Base-by-base conservation (phyloP, 2,329 filamentous ascomycete species). In the Epichloe scottii region DNA sequence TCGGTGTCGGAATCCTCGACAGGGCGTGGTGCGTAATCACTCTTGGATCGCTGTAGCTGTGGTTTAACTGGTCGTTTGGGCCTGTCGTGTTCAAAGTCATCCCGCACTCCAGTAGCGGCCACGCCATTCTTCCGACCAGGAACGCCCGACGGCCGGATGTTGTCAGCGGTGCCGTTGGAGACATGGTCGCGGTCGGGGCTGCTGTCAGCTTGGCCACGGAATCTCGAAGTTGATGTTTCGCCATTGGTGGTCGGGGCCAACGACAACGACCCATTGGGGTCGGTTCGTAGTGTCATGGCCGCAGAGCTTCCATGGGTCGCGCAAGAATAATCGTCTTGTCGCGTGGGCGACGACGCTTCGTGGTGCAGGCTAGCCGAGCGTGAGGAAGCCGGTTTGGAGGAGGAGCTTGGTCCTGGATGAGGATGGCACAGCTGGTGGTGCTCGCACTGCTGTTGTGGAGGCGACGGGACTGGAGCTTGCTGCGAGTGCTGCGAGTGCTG, bases 11-110 rank as follows among this genome's bases (percentile, higher is more conserved):
- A 55, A 17, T 72, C 67, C 15, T 70, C 63, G 23, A 70, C 67
- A 38, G 68, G 63, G 26, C 70, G 71, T 42, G 70, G 64, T 30
- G 66, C 69, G 58, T 72, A 74, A 57, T 82, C 78, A 63, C 77
- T 81, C 66, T 76, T 78, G 52, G 78, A 79, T 49, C 78, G 72
- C 48, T 74, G 59, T 17, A 82, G 67, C n/a, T 68, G 67, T 26
- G 76, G 76, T 58, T 79, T 79, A 5, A 60, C 55, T 15, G 71
- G 67, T 39, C 70, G 68, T 49, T 60, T 62, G 33, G 66, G 58
- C 53, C 63, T 66, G 45, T 68, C 65, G 12, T 64, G 62, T 30
- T 66, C 62, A 19, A 64, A 57, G 51, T 69, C 62, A 30, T 68
- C 65, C 51, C 55, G 58, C 6, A 58, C 54, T 19, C 61, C 61